Percentiles rank a stretch among this genome's conserved stretches.
Conservation (phyloP, 2,329 filamentous ascomycete species). For the Colletotrichum costaricense region DNA sequence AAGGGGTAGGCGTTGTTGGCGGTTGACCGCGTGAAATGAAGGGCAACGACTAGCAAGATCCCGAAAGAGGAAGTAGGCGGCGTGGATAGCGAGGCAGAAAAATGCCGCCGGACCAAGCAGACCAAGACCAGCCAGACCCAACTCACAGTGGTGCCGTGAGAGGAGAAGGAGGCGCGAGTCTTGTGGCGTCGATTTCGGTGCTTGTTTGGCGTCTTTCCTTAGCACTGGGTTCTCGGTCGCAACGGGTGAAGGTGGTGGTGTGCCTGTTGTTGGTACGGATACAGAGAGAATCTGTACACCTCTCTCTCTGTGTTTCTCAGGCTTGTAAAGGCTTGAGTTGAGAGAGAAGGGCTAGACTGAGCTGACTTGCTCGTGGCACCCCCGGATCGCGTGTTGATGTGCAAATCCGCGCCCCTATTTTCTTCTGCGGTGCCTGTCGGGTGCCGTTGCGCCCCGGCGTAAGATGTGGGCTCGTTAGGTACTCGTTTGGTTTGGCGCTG, state of each 20-base stretch:
- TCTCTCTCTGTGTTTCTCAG: not conserved
- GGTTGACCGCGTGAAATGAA: conserved; percentile 32
- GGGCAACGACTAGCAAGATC: conserved; percentile 23
- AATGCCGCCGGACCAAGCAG: conserved; percentile 1
- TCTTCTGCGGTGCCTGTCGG: not conserved
- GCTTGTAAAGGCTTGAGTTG: not conserved
- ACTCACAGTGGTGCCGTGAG: not conserved
- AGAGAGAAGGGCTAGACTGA: not conserved
- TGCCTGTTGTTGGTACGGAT: not conserved
- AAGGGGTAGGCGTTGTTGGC: conserved; percentile 20
- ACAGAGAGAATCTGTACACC: not conserved
- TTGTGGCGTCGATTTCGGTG: conserved; percentile 29
- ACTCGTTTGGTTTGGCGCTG: conserved; percentile 6
- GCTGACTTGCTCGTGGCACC: conserved; percentile 12
- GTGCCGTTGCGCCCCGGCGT: not conserved
- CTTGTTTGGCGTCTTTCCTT: conserved; percentile 7
- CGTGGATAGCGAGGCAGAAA: conserved; percentile 27
- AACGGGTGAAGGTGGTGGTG: not conserved
- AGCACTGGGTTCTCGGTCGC: not conserved
- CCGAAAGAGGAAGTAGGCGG: conserved; percentile 33
- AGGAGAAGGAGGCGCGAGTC: conserved; percentile 5
- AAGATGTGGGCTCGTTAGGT: not conserved
- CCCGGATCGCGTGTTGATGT: conserved; percentile 20
- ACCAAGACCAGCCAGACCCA: conserved; percentile 6
- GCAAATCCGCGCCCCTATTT: conserved; percentile 29